Conservation (phyloP, 2,329 filamentous ascomycete species). For the Mycocentrospora acerina region DNA sequence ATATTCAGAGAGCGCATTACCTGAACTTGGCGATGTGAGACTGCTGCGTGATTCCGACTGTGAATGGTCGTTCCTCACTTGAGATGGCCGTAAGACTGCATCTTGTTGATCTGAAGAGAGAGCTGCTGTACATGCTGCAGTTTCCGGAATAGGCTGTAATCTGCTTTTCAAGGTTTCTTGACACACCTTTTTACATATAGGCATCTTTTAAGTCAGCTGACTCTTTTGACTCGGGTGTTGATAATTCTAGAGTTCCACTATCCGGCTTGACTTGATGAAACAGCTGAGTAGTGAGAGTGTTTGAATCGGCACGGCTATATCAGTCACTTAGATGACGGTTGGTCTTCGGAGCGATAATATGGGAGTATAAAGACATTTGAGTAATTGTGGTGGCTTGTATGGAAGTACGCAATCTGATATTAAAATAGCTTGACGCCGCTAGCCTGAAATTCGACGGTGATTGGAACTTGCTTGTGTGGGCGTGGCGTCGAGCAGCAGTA, state of each 20-base stretch:
- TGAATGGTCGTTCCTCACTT: slow-evolving; percentile 28
- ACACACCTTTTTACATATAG: slow-evolving; percentile 21
- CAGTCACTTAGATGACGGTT: too few species aligned
- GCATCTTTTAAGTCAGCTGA: slow-evolving; percentile 14
- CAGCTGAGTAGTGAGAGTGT: slow-evolving; percentile 4
- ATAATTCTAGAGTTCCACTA: too few species aligned
- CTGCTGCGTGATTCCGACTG: slow-evolving; percentile 18
- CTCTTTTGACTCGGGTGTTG: slow-evolving; percentile 3
- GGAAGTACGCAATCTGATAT: too few species aligned
- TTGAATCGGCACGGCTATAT: too few species aligned
- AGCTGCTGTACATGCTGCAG: slow-evolving; percentile 20
- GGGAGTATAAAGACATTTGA: too few species aligned
- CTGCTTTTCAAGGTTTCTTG: slow-evolving; percentile 32
- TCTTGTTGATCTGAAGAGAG: slow-evolving; percentile 43
- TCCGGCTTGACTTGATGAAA: too few species aligned
- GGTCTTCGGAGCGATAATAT: too few species aligned
- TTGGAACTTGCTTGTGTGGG: too few species aligned
- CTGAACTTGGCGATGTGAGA: slow-evolving; percentile 16
- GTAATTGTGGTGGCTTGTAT: too few species aligned
- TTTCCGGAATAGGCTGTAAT: slow-evolving; percentile 39
- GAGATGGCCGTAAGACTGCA: slow-evolving; percentile 22
- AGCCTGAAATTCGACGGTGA: too few species aligned
- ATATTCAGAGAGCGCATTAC: slow-evolving; percentile 14
- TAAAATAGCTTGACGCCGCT: too few species aligned
- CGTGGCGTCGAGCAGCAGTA: too few species aligned